Percentiles rank a stretch among this genome's conserved stretches.
Evolutionary conservation across 2,329 filamentous ascomycete species (phyloP).

Genomic region (Fusarium sp.): DNA sequence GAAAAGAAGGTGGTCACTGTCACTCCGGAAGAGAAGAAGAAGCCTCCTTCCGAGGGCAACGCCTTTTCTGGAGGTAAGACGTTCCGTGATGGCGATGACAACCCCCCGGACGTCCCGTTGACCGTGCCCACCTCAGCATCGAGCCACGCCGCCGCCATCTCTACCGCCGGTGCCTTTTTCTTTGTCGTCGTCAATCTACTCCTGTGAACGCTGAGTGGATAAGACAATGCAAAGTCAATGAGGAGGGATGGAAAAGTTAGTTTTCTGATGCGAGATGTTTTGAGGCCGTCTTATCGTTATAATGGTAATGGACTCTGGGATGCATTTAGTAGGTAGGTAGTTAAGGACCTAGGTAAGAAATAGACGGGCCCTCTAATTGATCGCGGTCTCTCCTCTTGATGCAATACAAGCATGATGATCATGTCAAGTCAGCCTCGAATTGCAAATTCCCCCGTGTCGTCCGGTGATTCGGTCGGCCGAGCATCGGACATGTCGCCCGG

Average conservation of each 20-base stretch:
- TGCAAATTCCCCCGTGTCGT: neutral
- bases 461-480: conserved; percentile 22
- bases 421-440: neutral
- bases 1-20: neutral
- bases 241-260: neutral
- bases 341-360: neutral
- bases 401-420: too few species aligned
- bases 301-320: neutral
- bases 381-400: neutral
- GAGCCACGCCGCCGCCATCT: neutral
- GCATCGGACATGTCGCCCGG: conserved; percentile 27
- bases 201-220: neutral
- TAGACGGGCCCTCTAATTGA: neutral
- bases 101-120: neutral
- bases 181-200: neutral
- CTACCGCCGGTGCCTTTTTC: neutral
- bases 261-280: neutral
- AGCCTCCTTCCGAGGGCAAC: neutral
- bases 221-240: neutral
- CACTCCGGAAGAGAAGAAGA: neutral
- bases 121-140: neutral
- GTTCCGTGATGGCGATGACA: neutral
- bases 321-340: neutral
- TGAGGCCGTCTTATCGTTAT: neutral
- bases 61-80: neutral